phyloP scores from a whole-genome alignment of 129 eudicot genomes.

The Deinandra increscens region DNA sequence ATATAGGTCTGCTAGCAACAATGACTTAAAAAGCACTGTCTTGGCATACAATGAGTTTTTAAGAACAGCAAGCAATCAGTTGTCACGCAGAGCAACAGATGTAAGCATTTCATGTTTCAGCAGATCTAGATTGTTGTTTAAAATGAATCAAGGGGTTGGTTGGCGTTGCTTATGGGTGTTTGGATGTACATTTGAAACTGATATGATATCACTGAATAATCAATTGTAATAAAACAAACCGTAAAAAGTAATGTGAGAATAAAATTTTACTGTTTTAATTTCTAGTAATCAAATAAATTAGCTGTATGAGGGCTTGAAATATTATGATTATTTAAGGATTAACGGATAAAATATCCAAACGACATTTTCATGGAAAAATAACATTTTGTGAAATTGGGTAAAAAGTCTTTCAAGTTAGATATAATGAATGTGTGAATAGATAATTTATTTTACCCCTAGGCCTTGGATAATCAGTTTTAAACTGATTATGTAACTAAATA shows the following conservation, averaged over 20 bases:
- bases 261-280: neutral
- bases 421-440: neutral
- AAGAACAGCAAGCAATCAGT: conserved; percentile 65
- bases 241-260: neutral
- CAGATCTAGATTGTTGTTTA: conserved; percentile 16
- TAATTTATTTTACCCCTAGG: neutral
- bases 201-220: neutral
- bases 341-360: neutral
- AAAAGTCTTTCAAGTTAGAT: neutral
- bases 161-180: neutral
- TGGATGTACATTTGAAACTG: neutral
- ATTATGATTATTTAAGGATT: neutral
- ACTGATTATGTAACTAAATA: too few relatives aligned
- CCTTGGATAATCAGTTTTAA: too few relatives aligned
- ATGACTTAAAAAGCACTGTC: conserved; percentile 37
- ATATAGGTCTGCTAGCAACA: conserved; percentile 40
- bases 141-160: conserved; percentile 9
- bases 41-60: conserved; percentile 59
- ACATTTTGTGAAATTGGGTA: neutral
- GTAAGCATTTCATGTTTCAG: conserved; percentile 50
- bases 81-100: conserved; percentile 80
- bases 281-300: neutral
- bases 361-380: neutral
- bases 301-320: neutral
- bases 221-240: neutral